Base-by-base conservation (phyloP, 1,284 basidiomycete genomes). In the Trichosporon coremiiforme region DNA sequence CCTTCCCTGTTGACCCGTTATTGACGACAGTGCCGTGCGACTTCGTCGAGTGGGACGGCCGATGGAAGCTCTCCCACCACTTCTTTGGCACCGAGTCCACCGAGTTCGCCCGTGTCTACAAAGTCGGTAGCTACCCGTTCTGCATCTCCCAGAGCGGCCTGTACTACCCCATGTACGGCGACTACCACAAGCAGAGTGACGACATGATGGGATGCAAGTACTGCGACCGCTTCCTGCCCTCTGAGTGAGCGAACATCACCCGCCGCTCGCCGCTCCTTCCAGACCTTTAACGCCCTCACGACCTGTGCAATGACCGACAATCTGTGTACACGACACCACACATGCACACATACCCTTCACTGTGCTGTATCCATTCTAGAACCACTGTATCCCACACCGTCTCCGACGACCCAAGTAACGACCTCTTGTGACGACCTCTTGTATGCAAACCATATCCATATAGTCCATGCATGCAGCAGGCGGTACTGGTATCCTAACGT, bases 41-140 rank as follows among this genome's bases (percentile, higher is more conserved):
- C 31, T 60, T 60, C 31, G 31, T 60, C 15, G 15, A 33, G 15
- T 60, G 57, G 57, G 57, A 60, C 31, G 57, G 57, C 13, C 17
- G 31, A n/a, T 60, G 57, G 57, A 60, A 60, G 29, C 13, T 35
- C 57, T 33, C 57, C 2, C 15, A 60, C 29, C 31, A 17, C 10
- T 5, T 29, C 29, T 29, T 13, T 1, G 22, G 29, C 9, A 4
- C 22, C 9, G 53, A 31, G 10, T 55, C 15, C 57, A 33, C 22
- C 1, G 20, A 35, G 29, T 60, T 33, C 31, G 57, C 57, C 29
- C 31, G 31, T 31, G 57, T 60, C 31, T 17, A 10, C 31, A 33
- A 60, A 4, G 4, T 33, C 15, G 57, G 57, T 1, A n/a, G 31
- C 7, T 35, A 60, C 31, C 15, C 8, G 4, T n/a, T 17, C 6